Conservation (phyloP, 2,329 filamentous ascomycete species). For the Phaeoacremonium minimum region DNA sequence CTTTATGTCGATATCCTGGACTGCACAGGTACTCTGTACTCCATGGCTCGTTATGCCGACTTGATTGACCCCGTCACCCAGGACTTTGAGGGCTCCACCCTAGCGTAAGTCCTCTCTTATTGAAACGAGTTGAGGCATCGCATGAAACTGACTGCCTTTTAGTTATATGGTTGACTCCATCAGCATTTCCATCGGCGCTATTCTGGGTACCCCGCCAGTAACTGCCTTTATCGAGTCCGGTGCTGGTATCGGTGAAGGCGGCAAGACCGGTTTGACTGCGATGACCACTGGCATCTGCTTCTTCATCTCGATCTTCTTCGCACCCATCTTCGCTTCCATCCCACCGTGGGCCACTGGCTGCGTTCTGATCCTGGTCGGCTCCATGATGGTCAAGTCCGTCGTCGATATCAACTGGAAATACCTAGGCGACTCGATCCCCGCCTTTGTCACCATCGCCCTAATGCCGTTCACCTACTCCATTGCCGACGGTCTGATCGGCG, state of each 20-base stretch:
- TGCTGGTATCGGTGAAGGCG: slow-evolving; percentile 72
- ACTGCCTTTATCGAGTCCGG: slow-evolving; percentile 74
- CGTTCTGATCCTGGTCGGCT: slow-evolving; percentile 78
- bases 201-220: slow-evolving; percentile 67
- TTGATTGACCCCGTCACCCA: slow-evolving; percentile 77
- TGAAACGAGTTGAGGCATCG: background rate
- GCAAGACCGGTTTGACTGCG: slow-evolving; percentile 67
- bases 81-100: slow-evolving; percentile 81
- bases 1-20: slow-evolving; percentile 89
- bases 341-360: slow-evolving; percentile 75
- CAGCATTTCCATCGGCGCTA: slow-evolving; percentile 69
- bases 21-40: slow-evolving; percentile 80
- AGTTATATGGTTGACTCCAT: slow-evolving; percentile 76
- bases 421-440: slow-evolving; percentile 76
- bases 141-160: background rate
- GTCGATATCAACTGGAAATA: slow-evolving; percentile 88
- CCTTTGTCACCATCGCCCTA: slow-evolving; percentile 76
- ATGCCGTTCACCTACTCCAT: slow-evolving; percentile 93
- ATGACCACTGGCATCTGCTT: slow-evolving; percentile 68
- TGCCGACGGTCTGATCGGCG: slow-evolving; percentile 79
- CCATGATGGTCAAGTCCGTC: slow-evolving; percentile 76
- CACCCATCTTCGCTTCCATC: slow-evolving; percentile 72
- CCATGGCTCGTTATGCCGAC: slow-evolving; percentile 81
- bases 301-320: slow-evolving; percentile 68
- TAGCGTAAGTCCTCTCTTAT: slow-evolving; percentile 40